A percentile compares a stretch with the other conserved stretches of the same genome.
These are phyloP conservation scores for Hymenoscyphus repandus DNA, from an alignment of 2,329 filamentous ascomycete genomes.

Conservation along the genomic window DNA sequence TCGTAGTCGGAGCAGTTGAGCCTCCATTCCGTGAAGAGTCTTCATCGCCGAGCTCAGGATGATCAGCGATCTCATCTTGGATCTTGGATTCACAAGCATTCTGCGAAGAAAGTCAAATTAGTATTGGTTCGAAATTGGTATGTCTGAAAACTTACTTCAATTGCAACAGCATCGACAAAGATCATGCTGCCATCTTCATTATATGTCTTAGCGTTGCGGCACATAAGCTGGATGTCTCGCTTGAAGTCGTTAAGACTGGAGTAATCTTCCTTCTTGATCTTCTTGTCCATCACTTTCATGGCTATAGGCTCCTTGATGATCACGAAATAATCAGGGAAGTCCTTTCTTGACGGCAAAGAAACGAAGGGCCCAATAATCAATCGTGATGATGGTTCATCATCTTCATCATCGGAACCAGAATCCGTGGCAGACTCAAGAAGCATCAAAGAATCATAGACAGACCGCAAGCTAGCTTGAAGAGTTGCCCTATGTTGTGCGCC, in stretches of 20 bases:
- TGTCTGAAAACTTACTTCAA: conserved; percentile 64
- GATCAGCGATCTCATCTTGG: conserved; percentile 47
- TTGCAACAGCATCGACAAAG: conserved; percentile 86
- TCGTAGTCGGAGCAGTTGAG: conserved; percentile 47
- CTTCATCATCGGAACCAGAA: conserved; percentile 48
- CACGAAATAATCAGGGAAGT: conserved; percentile 93
- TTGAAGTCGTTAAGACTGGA: conserved; percentile 73
- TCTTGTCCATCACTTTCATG: conserved; percentile 91
- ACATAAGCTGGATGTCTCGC: conserved; percentile 77
- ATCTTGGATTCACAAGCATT: conserved; percentile 51
- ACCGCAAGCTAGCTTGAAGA: conserved; percentile 75
- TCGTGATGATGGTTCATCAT: conserved; percentile 56
- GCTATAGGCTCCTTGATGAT: conserved; percentile 90
- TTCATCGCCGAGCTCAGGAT: conserved; percentile 53
- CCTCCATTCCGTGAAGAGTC: conserved; percentile 29
- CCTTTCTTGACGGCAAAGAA: conserved; percentile 79
- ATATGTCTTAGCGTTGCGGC: conserved; percentile 88
- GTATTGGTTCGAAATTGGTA: conserved; percentile 8
- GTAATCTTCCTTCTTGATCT: conserved; percentile 96
- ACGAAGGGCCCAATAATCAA: conserved; percentile 92
- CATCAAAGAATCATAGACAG: conserved; percentile 75
- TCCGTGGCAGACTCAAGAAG: conserved; percentile 73
- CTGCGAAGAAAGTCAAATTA: conserved; percentile 37
- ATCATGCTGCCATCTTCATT: conserved; percentile 94
- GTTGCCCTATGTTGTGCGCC: conserved; percentile 63